These are phyloP conservation scores for Cinchona pubescens DNA, from an alignment of 257 asterid genomes.

Conservation along the genomic window DNA sequence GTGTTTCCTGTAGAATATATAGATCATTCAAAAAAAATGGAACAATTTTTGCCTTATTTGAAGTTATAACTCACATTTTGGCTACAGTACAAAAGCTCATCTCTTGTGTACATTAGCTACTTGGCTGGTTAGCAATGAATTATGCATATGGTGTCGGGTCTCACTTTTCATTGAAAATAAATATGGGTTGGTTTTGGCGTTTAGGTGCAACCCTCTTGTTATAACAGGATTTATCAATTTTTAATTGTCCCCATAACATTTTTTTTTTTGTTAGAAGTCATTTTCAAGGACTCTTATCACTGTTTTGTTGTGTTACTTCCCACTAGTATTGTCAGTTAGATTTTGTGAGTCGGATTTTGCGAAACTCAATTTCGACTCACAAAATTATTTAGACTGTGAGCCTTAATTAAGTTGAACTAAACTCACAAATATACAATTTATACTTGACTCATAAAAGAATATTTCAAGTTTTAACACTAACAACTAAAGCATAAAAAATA, in stretches of 20 bases:
- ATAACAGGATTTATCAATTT: neutral
- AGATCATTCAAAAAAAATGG: neutral
- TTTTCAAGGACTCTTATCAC: constrained; percentile 2
- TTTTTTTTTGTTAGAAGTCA: neutral
- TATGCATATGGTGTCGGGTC: neutral
- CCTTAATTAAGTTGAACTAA: too few species aligned
- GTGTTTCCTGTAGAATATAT: neutral
- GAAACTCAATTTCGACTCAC: too few species aligned
- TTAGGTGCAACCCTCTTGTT: neutral
- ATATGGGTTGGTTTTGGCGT: constrained; percentile 5
- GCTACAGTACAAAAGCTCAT: neutral
- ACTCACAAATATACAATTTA: too few species aligned
- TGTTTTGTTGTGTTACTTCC: neutral
- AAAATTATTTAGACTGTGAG: too few species aligned
- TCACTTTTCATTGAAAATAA: neutral
- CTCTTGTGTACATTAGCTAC: neutral
- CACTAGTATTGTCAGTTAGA: too few species aligned
- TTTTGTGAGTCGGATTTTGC: too few species aligned
- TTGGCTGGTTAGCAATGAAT: neutral
- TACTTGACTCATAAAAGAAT: too few species aligned
- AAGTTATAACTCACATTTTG: constrained; percentile 7
- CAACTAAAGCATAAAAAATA: too few species aligned
- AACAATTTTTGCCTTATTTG: neutral
- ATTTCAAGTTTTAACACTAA: too few species aligned
- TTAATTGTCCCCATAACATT: neutral